Evolutionary conservation across 2,329 filamentous ascomycete species (phyloP).

Genomic region (Emergomyces orientalis): DNA sequence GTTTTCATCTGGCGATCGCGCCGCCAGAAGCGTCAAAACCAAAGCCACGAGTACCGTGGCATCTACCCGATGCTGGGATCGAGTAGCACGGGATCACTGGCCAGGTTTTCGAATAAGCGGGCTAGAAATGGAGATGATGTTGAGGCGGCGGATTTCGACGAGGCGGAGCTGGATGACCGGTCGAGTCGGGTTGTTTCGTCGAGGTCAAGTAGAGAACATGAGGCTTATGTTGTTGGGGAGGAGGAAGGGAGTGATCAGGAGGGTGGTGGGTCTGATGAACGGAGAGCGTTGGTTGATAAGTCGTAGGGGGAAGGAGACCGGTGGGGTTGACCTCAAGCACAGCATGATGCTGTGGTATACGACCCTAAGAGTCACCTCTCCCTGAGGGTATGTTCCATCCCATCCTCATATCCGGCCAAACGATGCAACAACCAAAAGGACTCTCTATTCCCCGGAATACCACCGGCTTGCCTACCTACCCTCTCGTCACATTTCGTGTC

Average conservation of each 20-base stretch:
- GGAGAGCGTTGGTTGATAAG: not conserved
- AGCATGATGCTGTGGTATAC: not conserved
- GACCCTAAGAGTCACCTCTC: not conserved
- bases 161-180: constrained; percentile 50
- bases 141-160: constrained; percentile 52
- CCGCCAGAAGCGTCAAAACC: constrained; percentile 41
- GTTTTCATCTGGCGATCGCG: constrained; percentile 55
- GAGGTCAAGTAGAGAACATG: constrained; percentile 23
- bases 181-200: constrained; percentile 17
- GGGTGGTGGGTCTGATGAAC: constrained; percentile 5
- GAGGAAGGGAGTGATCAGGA: constrained; percentile 33
- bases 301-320: not conserved
- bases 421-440: not conserved
- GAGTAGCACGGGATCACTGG: constrained; percentile 26
- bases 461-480: not conserved
- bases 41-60: constrained; percentile 33
- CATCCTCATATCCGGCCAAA: not conserved
- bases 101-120: constrained; percentile 40
- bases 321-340: not conserved
- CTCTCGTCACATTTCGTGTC: not conserved
- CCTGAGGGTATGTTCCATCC: not conserved
- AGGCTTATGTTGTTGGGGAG: constrained; percentile 42
- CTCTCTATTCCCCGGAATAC: not conserved
- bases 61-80: constrained; percentile 38
- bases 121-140: constrained; percentile 40